Conservation (phyloP, 345 rosid genomes). For the Syzygium jambos region DNA sequence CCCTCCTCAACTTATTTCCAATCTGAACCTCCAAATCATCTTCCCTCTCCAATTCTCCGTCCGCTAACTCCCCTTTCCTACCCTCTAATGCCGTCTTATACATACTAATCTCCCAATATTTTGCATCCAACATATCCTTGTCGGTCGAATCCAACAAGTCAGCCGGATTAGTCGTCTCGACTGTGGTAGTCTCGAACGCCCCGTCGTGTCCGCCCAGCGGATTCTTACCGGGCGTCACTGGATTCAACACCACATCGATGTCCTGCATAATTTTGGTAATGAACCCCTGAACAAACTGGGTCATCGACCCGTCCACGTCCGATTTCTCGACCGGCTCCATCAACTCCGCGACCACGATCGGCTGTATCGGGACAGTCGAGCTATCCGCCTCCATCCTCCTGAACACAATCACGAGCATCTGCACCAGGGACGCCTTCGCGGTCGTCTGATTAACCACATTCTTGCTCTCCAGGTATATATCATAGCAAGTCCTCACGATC, state of each 20-base stretch:
- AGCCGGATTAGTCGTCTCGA: constrained; percentile 54
- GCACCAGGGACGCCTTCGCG: constrained; percentile 90
- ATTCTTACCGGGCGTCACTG: constrained; percentile 42
- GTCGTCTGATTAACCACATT: constrained; percentile 91
- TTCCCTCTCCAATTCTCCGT: constrained; percentile 83
- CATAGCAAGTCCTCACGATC: constrained; percentile 92
- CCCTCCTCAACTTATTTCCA: constrained; percentile 96
- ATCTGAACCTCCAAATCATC: constrained; percentile 97
- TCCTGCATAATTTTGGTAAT: constrained; percentile 76
- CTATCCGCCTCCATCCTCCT: constrained; percentile 99
- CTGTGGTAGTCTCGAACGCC: constrained; percentile 53
- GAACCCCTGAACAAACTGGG: constrained; percentile 85
- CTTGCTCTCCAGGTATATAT: constrained; percentile 84
- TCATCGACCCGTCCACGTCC: constrained; percentile 64
- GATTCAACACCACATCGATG: constrained; percentile 57
- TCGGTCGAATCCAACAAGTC: constrained; percentile 67
- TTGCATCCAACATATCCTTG: constrained; percentile 97
- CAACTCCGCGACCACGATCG: constrained; percentile 96
- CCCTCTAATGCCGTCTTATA: constrained; percentile 97
- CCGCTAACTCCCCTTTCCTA: constrained; percentile 93
- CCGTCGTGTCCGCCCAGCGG: constrained; percentile 46
- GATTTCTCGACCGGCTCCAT: constrained; percentile 88
- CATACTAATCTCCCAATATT: constrained; percentile 99
- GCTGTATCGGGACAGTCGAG: constrained; percentile 87
- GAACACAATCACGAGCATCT: constrained; percentile 94